Evolutionary conservation across 1,284 basidiomycete genomes (phyloP).

Genomic region (Neolentinus lepideus): DNA sequence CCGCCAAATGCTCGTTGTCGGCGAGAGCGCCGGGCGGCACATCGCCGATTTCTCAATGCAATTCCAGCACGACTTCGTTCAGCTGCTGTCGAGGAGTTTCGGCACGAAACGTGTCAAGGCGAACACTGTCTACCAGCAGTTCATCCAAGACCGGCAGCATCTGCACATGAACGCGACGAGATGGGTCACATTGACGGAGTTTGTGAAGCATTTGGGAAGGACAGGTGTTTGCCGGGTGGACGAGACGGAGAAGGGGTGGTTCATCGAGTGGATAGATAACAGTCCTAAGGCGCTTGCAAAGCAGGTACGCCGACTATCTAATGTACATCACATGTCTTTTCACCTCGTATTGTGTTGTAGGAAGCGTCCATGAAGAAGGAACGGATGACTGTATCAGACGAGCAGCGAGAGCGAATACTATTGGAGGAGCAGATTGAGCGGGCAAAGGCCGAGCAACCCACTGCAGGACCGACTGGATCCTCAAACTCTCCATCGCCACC

Average conservation of each 20-base stretch:
- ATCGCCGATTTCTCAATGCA: conserved; percentile 86
- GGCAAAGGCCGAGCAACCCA: conserved; percentile 39
- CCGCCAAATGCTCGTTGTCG: conserved; percentile 93
- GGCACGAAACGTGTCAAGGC: conserved; percentile 91
- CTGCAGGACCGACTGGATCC: conserved; percentile 3
- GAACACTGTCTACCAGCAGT: conserved; percentile 97
- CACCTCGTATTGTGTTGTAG: conserved; percentile 29
- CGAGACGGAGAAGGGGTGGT: conserved; percentile 98
- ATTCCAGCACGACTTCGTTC: conserved; percentile 92
- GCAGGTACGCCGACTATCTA: conserved; percentile 47
- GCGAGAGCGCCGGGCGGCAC: conserved; percentile 86
- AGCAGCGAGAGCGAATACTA: conserved; percentile 86
- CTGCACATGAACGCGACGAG: conserved; percentile 98
- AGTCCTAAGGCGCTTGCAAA: conserved; percentile 90
- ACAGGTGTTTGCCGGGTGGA: conserved; percentile 88
- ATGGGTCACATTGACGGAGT: conserved; percentile 96
- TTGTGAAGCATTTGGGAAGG: conserved; percentile 86
- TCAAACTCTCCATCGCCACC: conserved; percentile 13
- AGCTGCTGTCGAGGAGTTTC: conserved; percentile 83
- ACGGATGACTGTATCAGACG: conserved; percentile 85
- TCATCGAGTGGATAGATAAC: conserved; percentile 95
- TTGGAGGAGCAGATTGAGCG: conserved; percentile 94
- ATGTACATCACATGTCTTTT: conserved; percentile 4
- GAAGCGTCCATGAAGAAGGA: conserved; percentile 91
- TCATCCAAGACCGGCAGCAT: conserved; percentile 92